Evolutionary conservation across 2,329 filamentous ascomycete genomes (phyloP), one percentile per base, ranked within the genome.

Genomic region (Xenosphaeropsis pyriputrescens): DNA sequence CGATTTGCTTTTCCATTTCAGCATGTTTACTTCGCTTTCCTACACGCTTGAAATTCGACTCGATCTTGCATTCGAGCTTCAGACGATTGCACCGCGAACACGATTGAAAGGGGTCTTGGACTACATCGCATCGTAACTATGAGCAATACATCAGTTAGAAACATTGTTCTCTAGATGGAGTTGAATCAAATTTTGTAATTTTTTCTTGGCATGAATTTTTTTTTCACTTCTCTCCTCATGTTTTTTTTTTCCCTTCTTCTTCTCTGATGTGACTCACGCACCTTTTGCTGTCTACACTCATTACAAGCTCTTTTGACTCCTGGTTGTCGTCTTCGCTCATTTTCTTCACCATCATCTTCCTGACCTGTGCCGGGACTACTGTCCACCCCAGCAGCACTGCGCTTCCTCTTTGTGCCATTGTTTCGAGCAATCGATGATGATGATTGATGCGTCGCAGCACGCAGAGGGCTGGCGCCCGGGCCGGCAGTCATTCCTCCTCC

Each of bases 1-100:
- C 79, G 51, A 88, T 83, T 57, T 88, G 80, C 59, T 77, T 81
- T 55, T 85, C 82, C 81, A 88, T 88, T 60, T 88, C 83, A 50
- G 82, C 82, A 58, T 89, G 82, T 56, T 84, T 82, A 45, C 75
- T 82, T 32, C 83, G 72, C 64, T 91, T 91, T 45, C 83, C 80
- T 14, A 88, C 67, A 48, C 83, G 77, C 67, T 86, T 88, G 62
- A 89, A 89, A 58, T 86, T 85, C 51, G 80, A 83, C 57, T 89
- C 82, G 57, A 91, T 89, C 57, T 85, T 84, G 67, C 84, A 91
- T 43, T 79, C 73, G 43, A 89, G 75, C 58, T 81, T 83, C 52
- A 88, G 72, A 50, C 85, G 82, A 54, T 73, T 73, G 61, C 84
- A 91, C 40, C 84, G 71, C 38, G 77, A 77, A 62, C 84, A 91